phyloP scores from a whole-genome alignment of 2,329 filamentous ascomycete genomes.

The Fragosphaeria purpurea region DNA sequence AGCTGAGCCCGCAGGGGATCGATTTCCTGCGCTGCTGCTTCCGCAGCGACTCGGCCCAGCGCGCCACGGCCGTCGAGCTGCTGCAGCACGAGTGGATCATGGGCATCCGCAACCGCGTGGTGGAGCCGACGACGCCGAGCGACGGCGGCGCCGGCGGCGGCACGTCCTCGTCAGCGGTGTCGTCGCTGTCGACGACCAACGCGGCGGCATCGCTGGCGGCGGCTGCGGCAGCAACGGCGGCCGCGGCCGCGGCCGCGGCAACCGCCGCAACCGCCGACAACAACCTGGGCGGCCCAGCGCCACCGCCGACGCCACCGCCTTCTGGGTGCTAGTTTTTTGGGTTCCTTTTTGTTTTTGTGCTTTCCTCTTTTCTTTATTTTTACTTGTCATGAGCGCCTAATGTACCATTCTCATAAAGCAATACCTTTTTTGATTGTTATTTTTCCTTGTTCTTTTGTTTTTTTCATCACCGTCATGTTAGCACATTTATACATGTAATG shows the following conservation, averaged over 20 bases:
- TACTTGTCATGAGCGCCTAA: too few relatives aligned
- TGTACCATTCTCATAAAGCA: too few relatives aligned
- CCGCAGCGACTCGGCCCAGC: conserved; percentile 65
- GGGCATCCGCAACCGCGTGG: conserved; percentile 53
- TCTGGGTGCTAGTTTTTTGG: too few relatives aligned
- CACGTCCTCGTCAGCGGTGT: conserved; percentile 30
- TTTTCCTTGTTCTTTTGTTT: too few relatives aligned
- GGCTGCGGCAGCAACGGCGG: not conserved
- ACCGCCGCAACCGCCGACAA: not conserved
- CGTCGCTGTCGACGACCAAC: conserved; percentile 5
- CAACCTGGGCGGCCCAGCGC: too few relatives aligned
- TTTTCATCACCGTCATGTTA: too few relatives aligned
- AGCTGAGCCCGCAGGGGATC: conserved; percentile 73
- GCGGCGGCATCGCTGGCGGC: conserved; percentile 13
- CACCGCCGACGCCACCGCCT: too few relatives aligned
- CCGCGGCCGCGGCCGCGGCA: not conserved
- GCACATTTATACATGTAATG: too few relatives aligned
- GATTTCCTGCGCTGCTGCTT: conserved; percentile 88
- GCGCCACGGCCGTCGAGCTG: conserved; percentile 76
- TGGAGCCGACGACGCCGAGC: conserved; percentile 54
- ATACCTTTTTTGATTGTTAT: too few relatives aligned
- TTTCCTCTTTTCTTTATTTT: too few relatives aligned
- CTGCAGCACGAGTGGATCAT: conserved; percentile 89
- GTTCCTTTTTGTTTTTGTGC: too few relatives aligned
- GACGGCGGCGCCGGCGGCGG: conserved; percentile 23